A percentile compares a stretch with the other conserved stretches of the same genome.
phyloP scores from a whole-genome alignment of 73 alveolate genomes.

The Paramecium primaurelia region DNA sequence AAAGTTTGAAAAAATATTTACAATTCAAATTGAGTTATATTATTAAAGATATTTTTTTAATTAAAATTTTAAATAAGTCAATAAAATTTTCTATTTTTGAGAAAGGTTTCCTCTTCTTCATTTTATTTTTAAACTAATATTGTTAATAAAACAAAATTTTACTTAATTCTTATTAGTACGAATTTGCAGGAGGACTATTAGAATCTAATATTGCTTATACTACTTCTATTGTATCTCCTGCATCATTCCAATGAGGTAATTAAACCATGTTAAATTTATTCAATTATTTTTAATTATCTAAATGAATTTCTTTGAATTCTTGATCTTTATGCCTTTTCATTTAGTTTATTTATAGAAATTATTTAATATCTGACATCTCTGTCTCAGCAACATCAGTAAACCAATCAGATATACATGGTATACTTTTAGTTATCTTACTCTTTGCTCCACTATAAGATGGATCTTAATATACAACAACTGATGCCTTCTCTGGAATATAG shows the following conservation, averaged over 20 bases:
- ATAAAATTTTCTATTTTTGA: neutral
- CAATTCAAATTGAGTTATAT: neutral
- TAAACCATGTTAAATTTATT: neutral
- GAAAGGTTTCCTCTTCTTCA: neutral
- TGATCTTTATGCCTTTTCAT: conserved; percentile 26
- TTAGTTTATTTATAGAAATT: neutral
- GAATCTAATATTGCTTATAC: neutral
- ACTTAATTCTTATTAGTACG: neutral
- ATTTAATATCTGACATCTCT: neutral
- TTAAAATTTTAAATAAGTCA: neutral
- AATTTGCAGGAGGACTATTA: neutral
- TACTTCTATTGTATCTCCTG: neutral
- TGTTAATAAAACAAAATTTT: neutral
- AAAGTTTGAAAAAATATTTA: neutral
- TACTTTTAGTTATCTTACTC: conserved; percentile 16
- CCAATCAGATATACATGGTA: conserved; percentile 37
- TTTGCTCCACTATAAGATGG: conserved; percentile 37
- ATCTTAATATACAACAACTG: conserved; percentile 1
- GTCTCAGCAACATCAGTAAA: conserved; percentile 33
- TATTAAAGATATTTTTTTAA: neutral
- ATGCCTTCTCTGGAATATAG: conserved; percentile 1
- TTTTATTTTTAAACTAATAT: neutral
- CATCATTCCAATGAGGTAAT: neutral
- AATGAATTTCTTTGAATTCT: neutral
- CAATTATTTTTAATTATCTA: neutral